Percentiles rank a stretch among this genome's conserved stretches.
Conservation (phyloP, 176 grass and related monocot species). For the Cenchrus americanus region DNA sequence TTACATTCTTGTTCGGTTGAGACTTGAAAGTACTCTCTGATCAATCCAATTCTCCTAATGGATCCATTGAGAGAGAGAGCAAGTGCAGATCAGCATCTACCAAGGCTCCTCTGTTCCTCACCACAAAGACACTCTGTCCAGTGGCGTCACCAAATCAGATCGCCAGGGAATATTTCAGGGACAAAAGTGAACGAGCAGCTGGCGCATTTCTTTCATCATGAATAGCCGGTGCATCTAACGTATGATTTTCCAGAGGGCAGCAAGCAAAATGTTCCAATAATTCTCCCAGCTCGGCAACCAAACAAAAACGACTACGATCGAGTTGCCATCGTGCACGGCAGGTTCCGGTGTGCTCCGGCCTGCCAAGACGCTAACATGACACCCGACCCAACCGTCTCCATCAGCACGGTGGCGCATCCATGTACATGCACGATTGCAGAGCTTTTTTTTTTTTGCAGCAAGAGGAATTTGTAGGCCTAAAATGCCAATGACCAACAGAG, state of each 20-base stretch:
- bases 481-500: not conserved
- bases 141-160: not conserved
- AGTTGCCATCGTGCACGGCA: constrained; percentile 14
- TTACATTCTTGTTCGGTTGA: not conserved
- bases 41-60: not conserved
- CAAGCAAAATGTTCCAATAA: not conserved
- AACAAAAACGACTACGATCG: constrained; percentile 17
- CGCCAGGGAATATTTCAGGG: constrained; percentile 14
- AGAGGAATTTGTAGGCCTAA: not conserved
- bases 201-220: constrained; percentile 41
- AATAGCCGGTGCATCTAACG: constrained; percentile 32
- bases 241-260: constrained; percentile 6
- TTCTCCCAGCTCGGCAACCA: constrained; percentile 21
- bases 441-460: not conserved
- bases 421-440: constrained; percentile 4
- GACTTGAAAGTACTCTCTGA: no score
- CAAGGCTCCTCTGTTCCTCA: not conserved
- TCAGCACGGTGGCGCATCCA: constrained; percentile 26
- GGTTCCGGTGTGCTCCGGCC: constrained; percentile 27
- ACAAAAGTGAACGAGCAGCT: constrained; percentile 9
- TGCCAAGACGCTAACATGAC: constrained; percentile 45
- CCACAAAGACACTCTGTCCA: constrained; percentile 8
- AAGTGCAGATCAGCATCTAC: not conserved
- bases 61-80: not conserved
- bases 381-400: constrained; percentile 38